phyloP scores from a whole-genome alignment of 208 protist species.

The Sergeia podlipaevii region DNA sequence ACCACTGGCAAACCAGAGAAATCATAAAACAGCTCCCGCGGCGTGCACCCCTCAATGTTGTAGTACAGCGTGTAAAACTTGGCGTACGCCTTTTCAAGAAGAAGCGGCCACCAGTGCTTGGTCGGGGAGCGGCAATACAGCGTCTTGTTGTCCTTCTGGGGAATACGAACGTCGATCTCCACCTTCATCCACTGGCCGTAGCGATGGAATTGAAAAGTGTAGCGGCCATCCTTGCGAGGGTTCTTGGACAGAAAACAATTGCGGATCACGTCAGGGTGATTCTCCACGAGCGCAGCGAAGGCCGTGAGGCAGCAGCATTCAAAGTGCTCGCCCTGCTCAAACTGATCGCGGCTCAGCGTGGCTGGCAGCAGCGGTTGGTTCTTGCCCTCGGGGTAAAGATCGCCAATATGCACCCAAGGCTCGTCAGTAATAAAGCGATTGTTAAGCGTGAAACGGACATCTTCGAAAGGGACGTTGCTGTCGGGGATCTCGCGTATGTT shows the following conservation, averaged over 20 bases:
- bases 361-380: constrained; percentile 45
- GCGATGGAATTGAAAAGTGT: constrained; percentile 69
- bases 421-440: constrained; percentile 20
- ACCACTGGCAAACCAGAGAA: constrained; percentile 51
- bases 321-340: constrained; percentile 37
- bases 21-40: constrained; percentile 57
- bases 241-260: constrained; percentile 60
- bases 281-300: constrained; percentile 35
- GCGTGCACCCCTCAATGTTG: constrained; percentile 49
- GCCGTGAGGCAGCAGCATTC: constrained; percentile 54
- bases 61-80: constrained; percentile 73
- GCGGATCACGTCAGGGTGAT: constrained; percentile 43
- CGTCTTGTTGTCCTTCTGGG: constrained; percentile 32
- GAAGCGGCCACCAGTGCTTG: constrained; percentile 61
- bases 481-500: constrained; percentile 21
- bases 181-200: constrained; percentile 63
- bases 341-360: constrained; percentile 50
- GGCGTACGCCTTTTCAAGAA: constrained; percentile 81
- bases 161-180: constrained; percentile 68
- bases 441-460: constrained; percentile 23
- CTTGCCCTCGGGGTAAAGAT: constrained; percentile 65
- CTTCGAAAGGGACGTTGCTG: constrained; percentile 27
- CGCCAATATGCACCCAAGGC: constrained; percentile 40
- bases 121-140: constrained; percentile 53
- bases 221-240: constrained; percentile 44